Evolutionary conservation across 495 filamentous ascomycete species (phyloP).

Genomic region (Tetracladium setigerum): DNA sequence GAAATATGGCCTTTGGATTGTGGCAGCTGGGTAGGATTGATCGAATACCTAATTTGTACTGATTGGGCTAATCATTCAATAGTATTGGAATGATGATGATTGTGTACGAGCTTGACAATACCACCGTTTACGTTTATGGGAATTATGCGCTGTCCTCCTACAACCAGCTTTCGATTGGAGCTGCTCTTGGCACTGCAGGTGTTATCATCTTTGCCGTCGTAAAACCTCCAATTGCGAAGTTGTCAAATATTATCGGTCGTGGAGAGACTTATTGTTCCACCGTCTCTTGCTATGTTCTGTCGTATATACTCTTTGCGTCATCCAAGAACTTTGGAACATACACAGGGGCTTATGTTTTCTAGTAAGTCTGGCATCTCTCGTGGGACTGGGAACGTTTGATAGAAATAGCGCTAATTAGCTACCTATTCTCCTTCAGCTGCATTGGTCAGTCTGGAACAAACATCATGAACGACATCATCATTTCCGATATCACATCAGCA

Average conservation of each 20-base stretch:
- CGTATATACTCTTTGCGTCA: constrained; percentile 39
- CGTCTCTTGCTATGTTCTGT: constrained; percentile 35
- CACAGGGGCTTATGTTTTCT: constrained; percentile 37
- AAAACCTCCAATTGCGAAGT: constrained; percentile 41
- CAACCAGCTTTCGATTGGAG: constrained; percentile 32
- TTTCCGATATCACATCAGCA: constrained; percentile 38
- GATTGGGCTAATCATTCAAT: constrained; percentile 10
- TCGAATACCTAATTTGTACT: neutral
- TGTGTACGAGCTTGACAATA: constrained; percentile 41
- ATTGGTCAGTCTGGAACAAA: constrained; percentile 38
- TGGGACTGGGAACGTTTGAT: too few species aligned
- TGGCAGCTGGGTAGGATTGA: constrained; percentile 33
- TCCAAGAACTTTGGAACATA: constrained; percentile 35
- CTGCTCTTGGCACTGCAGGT: constrained; percentile 33
- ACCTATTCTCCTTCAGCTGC: neutral
- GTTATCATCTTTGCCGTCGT: constrained; percentile 37
- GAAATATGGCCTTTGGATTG: constrained; percentile 32
- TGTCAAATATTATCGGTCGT: constrained; percentile 40
- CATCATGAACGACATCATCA: constrained; percentile 39
- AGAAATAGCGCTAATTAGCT: too few species aligned
- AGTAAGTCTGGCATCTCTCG: constrained; percentile 4
- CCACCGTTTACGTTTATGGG: constrained; percentile 37
- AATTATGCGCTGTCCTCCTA: constrained; percentile 41
- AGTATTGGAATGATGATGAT: constrained; percentile 38
- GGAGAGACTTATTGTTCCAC: constrained; percentile 37